These are phyloP conservation scores for Anethum foeniculum DNA, from an alignment of 140 eudicot species.

Conservation along the genomic window DNA sequence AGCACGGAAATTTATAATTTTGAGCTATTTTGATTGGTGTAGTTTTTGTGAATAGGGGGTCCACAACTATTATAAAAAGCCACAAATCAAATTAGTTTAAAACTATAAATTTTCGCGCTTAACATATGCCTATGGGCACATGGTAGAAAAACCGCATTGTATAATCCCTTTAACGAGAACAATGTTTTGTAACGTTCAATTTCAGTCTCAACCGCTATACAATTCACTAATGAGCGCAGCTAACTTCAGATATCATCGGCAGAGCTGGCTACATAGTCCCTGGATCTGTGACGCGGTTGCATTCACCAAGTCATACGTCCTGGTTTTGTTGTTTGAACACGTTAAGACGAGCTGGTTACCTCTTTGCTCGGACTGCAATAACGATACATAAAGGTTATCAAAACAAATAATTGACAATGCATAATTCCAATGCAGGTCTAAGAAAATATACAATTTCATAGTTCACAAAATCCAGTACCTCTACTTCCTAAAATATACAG, in stretches of 20 bases:
- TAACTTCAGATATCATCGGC: constrained; percentile 35
- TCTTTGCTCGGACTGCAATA: constrained; percentile 62
- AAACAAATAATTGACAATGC: background rate
- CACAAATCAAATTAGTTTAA: too few species aligned
- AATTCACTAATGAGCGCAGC: background rate
- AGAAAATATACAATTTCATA: background rate
- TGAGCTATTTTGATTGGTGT: too few species aligned
- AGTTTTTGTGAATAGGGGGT: too few species aligned
- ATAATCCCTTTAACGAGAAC: background rate
- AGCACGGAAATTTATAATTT: too few species aligned
- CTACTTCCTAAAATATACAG: background rate
- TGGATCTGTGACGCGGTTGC: constrained; percentile 56
- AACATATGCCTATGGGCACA: too few species aligned
- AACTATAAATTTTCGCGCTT: too few species aligned
- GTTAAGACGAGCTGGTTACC: constrained; percentile 54
- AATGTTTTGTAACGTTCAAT: background rate
- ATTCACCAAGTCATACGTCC: constrained; percentile 37
- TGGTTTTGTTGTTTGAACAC: constrained; percentile 59
- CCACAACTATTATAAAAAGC: too few species aligned
- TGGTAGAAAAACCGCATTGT: too few species aligned
- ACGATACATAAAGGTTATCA: background rate
- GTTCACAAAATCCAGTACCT: background rate
- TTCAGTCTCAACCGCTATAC: background rate
- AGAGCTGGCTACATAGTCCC: constrained; percentile 64
- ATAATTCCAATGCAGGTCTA: background rate